Percentiles rank a stretch among this genome's conserved stretches.
Conservation (phyloP, 495 filamentous ascomycete species). For the Aspergillus bertholletiae region DNA sequence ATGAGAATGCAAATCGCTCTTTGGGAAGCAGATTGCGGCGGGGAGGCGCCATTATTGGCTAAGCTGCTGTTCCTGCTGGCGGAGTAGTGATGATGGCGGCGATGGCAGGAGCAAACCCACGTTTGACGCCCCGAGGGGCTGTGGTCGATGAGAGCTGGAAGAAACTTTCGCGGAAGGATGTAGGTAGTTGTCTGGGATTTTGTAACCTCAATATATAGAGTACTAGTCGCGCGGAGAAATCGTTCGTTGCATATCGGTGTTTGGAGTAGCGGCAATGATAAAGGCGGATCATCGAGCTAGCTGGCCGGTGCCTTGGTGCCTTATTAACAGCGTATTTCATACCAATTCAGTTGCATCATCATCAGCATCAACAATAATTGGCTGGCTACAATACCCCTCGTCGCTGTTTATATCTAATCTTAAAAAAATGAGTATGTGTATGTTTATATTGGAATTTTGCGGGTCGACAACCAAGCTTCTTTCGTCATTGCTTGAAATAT, state of each 20-base stretch:
- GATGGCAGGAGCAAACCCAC: slow-evolving; percentile 2
- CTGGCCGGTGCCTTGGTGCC: slow-evolving; percentile 14
- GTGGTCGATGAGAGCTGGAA: slow-evolving; percentile 2
- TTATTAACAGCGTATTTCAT: too few species aligned
- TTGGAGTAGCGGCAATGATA: slow-evolving; percentile 3
- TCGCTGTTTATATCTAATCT: too few species aligned
- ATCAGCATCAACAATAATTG: too few species aligned
- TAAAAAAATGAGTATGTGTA: too few species aligned
- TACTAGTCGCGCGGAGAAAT: not conserved
- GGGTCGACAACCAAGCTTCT: too few species aligned
- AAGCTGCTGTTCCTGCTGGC: slow-evolving; percentile 14
- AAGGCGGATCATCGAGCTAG: not conserved
- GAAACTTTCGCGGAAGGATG: not conserved
- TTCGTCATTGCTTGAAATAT: too few species aligned
- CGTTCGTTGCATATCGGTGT: not conserved
- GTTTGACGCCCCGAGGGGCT: slow-evolving; percentile 16
- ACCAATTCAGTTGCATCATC: too few species aligned
- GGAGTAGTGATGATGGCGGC: slow-evolving; percentile 12
- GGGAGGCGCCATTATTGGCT: slow-evolving; percentile 48
- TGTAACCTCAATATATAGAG: not conserved
- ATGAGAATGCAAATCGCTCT: slow-evolving; percentile 58
- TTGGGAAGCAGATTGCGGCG: slow-evolving; percentile 55
- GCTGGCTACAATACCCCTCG: too few species aligned
- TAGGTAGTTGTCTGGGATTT: not conserved
- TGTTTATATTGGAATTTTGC: too few species aligned